Conservation (phyloP, 805 yeast species). For the Yamadazyma takamatsuzukensis region DNA sequence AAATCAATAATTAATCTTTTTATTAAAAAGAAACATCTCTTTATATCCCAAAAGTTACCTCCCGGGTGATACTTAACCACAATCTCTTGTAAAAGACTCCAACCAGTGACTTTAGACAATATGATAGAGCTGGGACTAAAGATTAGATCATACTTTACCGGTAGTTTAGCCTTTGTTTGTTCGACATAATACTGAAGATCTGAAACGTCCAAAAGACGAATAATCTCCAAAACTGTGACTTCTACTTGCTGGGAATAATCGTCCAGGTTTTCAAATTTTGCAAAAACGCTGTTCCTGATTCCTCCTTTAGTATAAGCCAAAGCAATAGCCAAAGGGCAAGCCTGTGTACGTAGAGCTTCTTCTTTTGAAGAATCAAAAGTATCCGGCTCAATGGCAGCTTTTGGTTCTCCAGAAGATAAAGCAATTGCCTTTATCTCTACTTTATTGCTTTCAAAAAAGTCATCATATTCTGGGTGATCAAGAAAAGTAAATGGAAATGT, state of each 20-base stretch:
- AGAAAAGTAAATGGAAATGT: conserved; percentile 41
- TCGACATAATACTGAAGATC: too few relatives aligned
- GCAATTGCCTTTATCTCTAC: too few relatives aligned
- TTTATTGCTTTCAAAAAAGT: too few relatives aligned
- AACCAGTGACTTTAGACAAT: conserved; percentile 6
- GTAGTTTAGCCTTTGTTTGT: too few relatives aligned
- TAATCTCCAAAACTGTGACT: conserved; percentile 2
- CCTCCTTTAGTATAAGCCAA: conserved; percentile 4
- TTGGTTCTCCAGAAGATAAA: too few relatives aligned
- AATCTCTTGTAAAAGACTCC: conserved; percentile 3
- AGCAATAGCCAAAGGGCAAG: conserved; percentile 3
- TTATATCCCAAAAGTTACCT: conserved; percentile 6
- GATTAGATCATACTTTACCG: too few relatives aligned
- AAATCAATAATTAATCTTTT: conserved; percentile 7
- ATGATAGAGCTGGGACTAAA: background rate
- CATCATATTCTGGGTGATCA: too few relatives aligned
- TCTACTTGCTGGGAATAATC: too few relatives aligned
- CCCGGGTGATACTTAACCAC: background rate
- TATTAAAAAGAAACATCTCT: conserved; percentile 8
- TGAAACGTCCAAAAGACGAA: conserved; percentile 3
- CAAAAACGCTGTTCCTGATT: conserved; percentile 2
- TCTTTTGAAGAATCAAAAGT: too few relatives aligned
- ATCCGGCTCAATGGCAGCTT: too few relatives aligned
- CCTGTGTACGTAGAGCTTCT: too few relatives aligned
- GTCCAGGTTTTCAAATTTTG: too few relatives aligned